Percentiles rank a stretch among this genome's conserved stretches.
These are phyloP conservation scores for Hanseniaspora meyeri DNA, from an alignment of 805 yeast species.

Conservation along the genomic window DNA sequence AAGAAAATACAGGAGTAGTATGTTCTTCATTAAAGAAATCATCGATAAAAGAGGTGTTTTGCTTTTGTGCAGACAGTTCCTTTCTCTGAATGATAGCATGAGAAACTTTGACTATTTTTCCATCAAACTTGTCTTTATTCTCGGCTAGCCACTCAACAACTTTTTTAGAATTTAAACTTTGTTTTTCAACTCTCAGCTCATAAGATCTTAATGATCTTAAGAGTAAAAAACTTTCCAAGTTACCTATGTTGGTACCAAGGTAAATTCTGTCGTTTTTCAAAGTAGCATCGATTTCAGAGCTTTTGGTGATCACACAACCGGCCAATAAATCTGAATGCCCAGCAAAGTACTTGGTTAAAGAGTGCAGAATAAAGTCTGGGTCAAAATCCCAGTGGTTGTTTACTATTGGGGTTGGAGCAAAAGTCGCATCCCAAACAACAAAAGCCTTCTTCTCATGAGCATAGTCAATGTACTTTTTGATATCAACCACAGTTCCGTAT, in stretches of 20 bases:
- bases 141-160: conserved; percentile 49
- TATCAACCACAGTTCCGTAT: conserved; percentile 52
- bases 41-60: conserved; percentile 47
- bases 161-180: conserved; percentile 47
- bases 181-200: conserved; percentile 57
- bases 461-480: conserved; percentile 46
- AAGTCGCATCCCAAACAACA: conserved; percentile 69
- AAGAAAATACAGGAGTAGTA: conserved; percentile 60
- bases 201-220: conserved; percentile 72
- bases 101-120: conserved; percentile 39
- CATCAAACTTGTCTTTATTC: conserved; percentile 34
- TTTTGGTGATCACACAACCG: conserved; percentile 64
- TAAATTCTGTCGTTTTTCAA: conserved; percentile 52
- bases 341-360: conserved; percentile 86
- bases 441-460: conserved; percentile 72
- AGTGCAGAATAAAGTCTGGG: conserved; percentile 82
- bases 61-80: background rate
- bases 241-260: conserved; percentile 70
- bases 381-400: conserved; percentile 71
- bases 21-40: conserved; percentile 52
- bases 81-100: conserved; percentile 64
- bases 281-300: conserved; percentile 32
- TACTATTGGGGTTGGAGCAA: conserved; percentile 79
- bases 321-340: conserved; percentile 91
- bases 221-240: conserved; percentile 61